Evolutionary conservation across 495 filamentous ascomycete species (phyloP), one percentile per base, ranked within the genome.

Genomic region (Penicillium angulare): DNA sequence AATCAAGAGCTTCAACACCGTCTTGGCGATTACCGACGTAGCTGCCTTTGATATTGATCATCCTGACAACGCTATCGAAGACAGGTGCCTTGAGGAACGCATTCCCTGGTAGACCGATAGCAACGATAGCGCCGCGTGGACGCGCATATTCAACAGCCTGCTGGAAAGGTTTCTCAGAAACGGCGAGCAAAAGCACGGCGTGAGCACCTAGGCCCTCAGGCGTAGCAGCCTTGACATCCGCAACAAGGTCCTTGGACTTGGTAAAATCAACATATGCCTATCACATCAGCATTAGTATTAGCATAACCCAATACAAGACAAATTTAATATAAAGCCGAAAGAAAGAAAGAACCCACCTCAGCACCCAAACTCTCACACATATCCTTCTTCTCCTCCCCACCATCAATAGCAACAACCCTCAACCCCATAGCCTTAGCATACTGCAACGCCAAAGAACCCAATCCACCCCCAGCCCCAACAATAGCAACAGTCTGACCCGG

Each of bases 21-120:
- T 97, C 92, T 65, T 87, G 82, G 36, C 89, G 81, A 68, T 92
- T 96, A 34, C 92, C 92, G 52, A 96, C 92, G 62, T 96, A 96
- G 55, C 83, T 88, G 35, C 92, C 92, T 76, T 89, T 90, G 79
- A 97, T 96, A 55, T 71, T 86, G 70, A 96, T 86, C 89, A 96
- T 95, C 60, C 80, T 79, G 55, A 91, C 79, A 21, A 97, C 92
- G 3, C 86, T 87, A 55, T 87, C 80, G 64, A 96, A 93, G 20
- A 96, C 90, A 7, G 88, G 86, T 3, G 91, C 92, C 49, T 81
- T 80, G 40, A 96, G 77, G 64, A 74, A 88, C 2, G 92, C 92
- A 36, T 79, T 72, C 1, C 88, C 86, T 0, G 92, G 92, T 9
- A 96, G 69, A 48, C 92, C 92, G 53, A 97, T 92, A 56, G 86